Percentiles rank a stretch among this genome's conserved stretches.
phyloP scores from a whole-genome alignment of 73 alveolate species.

The Tetrahymena elliotti region DNA sequence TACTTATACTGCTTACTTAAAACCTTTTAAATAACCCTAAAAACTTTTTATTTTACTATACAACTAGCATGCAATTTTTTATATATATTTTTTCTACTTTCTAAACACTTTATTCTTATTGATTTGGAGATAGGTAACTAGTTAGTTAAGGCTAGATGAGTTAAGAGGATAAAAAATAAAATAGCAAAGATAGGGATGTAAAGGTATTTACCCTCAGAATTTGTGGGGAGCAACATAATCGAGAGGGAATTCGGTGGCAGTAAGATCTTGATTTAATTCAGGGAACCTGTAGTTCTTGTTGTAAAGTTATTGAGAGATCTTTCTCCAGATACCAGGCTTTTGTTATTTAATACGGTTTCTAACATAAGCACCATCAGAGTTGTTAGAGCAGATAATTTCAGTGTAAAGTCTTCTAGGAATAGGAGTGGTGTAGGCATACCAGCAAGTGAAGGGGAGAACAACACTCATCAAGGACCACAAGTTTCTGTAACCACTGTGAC shows the following conservation, averaged over 20 bases:
- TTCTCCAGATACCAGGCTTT: conserved; percentile 2
- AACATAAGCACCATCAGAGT: neutral
- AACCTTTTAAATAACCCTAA: neutral
- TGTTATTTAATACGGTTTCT: neutral
- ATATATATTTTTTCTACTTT: no score
- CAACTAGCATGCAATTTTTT: neutral
- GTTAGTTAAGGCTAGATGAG: neutral
- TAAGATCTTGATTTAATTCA: neutral
- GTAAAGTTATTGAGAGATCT: neutral
- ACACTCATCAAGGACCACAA: neutral
- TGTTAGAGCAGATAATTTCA: neutral
- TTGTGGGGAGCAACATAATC: conserved; percentile 1
- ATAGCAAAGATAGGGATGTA: neutral
- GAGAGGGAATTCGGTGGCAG: conserved; percentile 5
- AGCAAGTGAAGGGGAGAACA: neutral
- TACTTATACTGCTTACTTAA: neutral
- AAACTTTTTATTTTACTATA: neutral
- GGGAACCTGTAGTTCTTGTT: neutral
- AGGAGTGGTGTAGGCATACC: neutral
- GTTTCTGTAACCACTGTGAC: conserved; percentile 2
- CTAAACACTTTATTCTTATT: neutral
- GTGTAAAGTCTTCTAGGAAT: neutral
- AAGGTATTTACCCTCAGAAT: neutral
- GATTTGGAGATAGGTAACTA: neutral
- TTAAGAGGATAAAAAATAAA: neutral